Percentiles rank a stretch among this genome's conserved stretches.
Conservation (phyloP, 371 early-diverging fungal species). For the Mucor irregularis region DNA sequence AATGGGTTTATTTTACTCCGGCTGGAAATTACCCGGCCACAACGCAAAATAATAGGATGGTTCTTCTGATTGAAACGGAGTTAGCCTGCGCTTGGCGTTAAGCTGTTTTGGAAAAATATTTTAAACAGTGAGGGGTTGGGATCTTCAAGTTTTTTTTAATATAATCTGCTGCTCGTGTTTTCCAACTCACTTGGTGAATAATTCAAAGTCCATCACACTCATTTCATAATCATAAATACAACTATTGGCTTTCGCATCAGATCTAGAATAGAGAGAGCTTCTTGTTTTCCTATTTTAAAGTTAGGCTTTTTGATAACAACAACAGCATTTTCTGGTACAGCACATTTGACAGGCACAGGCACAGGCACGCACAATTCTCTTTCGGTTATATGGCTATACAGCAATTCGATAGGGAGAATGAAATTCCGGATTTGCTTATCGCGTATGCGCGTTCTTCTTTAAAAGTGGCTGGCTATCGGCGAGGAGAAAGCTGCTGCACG, state of each 20-base stretch:
- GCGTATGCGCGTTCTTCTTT: too few relatives aligned
- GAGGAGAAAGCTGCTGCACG: too few relatives aligned
- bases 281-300: neutral
- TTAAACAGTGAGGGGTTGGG: neutral
- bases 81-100: neutral
- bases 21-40: neutral
- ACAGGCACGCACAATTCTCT: too few relatives aligned
- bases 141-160: neutral
- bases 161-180: conserved; percentile 3
- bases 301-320: neutral
- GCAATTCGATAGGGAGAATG: too few relatives aligned
- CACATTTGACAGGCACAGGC: too few relatives aligned
- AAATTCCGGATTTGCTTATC: too few relatives aligned
- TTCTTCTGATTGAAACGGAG: neutral
- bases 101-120: neutral
- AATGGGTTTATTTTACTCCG: neutral
- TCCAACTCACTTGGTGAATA: neutral
- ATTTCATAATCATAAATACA: conserved; percentile 1
- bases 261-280: too few relatives aligned
- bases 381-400: too few relatives aligned
- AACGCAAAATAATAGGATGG: neutral
- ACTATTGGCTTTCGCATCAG: too few relatives aligned
- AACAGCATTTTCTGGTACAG: too few relatives aligned
- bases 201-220: neutral
- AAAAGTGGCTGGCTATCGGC: too few relatives aligned